phyloP scores from a whole-genome alignment of 768 basidiomycete genomes.

The Xerocomellus chrysenteron region DNA sequence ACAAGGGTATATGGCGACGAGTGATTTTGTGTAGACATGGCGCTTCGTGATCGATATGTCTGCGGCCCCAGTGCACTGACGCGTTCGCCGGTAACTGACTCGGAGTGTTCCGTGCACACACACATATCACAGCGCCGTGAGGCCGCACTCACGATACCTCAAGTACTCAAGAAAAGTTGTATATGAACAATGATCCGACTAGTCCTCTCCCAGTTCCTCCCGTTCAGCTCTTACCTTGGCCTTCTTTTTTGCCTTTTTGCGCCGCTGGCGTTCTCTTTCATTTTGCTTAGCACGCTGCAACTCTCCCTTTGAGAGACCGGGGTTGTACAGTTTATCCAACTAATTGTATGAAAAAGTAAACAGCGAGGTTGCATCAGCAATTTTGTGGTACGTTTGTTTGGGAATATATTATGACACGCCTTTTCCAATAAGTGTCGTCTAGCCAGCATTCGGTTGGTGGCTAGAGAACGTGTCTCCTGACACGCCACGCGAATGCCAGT shows the following conservation, averaged over 20 bases:
- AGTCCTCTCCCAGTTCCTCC: slow-evolving; percentile 15
- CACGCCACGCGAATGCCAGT: slow-evolving; percentile 84
- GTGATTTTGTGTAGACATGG: slow-evolving; percentile 37
- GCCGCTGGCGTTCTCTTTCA: slow-evolving; percentile 70
- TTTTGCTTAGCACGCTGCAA: slow-evolving; percentile 68
- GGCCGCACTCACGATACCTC: not conserved
- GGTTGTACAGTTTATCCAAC: slow-evolving; percentile 72
- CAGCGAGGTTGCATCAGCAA: slow-evolving; percentile 19
- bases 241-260: slow-evolving; percentile 80
- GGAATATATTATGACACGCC: slow-evolving; percentile 46
- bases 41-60: not conserved
- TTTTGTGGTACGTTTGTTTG: slow-evolving; percentile 3
- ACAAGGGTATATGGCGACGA: slow-evolving; percentile 69
- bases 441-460: slow-evolving; percentile 76
- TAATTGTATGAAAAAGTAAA: slow-evolving; percentile 29
- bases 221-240: slow-evolving; percentile 32
- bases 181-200: not conserved
- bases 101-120: slow-evolving; percentile 23
- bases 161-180: not conserved
- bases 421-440: slow-evolving; percentile 73
- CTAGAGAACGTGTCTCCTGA: slow-evolving; percentile 84
- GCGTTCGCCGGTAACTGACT: not conserved
- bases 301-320: slow-evolving; percentile 72
- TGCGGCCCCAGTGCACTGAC: not conserved
- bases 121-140: not conserved